Evolutionary conservation across 2,329 filamentous ascomycete species (phyloP), one percentile per base, ranked within the genome.

Genomic region (Talaromyces marneffei): DNA sequence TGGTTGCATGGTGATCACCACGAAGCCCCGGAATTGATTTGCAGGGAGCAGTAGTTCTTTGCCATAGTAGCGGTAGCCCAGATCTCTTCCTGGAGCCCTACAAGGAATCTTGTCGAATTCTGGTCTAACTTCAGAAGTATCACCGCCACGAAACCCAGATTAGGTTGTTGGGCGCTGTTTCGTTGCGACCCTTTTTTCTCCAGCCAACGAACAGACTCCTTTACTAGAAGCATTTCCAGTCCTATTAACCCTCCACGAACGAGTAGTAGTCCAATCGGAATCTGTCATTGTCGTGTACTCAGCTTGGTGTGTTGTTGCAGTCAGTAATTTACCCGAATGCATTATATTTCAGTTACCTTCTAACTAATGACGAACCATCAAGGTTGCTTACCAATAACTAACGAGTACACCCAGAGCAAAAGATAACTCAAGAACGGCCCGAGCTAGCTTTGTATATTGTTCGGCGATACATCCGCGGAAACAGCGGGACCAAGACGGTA

Each of bases 201-300:
- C 9, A 37, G 33, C 33, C 33, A 16, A 37, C 79, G 71, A 2
- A 74, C 71, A 64, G 77, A 80, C 71, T 83, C 81, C 31, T 75
- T 78, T 40, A 79, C 74, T 10, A 80, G 70, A 4, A 82, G 67
- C 72, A 82, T 80, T 0, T 80, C 80, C 14, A 82, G 54, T 0
- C 76, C 78, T 3, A 83, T 69, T 3, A 83, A 68, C 2, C 72
- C 77, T 1, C 77, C 79, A 0, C 79, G 79, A 1, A 83, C 74
- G 12, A 83, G 72, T 64, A 83, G 79, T 10, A 82, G 65, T 18
- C 72, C 71, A 31, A 73, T 66, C 0, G 81, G 80, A 6, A 83
- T 76, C 60, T 80, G 80, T 80, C 81, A 83, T 64, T 83, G 80
- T 12, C 71, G n/a, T 81, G 60, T 83, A 83, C 65, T 82, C 78